Base-by-base conservation (phyloP, 1,139 yeast genomes). In the Suhomyces chickasaworum region DNA sequence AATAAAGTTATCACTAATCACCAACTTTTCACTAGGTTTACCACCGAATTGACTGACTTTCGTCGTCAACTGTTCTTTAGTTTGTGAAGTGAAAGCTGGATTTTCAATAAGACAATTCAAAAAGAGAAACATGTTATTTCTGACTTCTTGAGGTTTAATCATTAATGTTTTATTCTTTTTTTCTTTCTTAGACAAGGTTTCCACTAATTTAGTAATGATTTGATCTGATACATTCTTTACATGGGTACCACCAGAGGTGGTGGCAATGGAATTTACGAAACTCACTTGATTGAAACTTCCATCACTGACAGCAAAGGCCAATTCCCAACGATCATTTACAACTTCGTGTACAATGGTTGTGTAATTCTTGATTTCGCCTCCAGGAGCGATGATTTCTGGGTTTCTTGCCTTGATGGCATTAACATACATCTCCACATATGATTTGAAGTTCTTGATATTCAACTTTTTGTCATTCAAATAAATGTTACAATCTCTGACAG, bases 241-340 rank as follows among this genome's bases (percentile, higher is more conserved):
- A 65, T 95, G 99, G 0, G 99, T 88, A 55, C 99, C 99, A 50
- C 99, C 99, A 1, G 91, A 74, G 0, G 99, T 93, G 0, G 99
- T 95, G 0, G 99, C 99, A 61, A 95, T 95, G 3, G 97, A 90
- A 63, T 95, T 95, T 20, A 93, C 99, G 70, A 95, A 95, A 41
- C 98, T 90, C 36, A 95, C 95, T 64, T 95, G 99, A 56, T 89
- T 89, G 67, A 95, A 95, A 3, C 78, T 71, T 4, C 95, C 95
- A 59, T 91, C 97, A 42, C 97, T 88, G 1, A 90, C 88, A 1
- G 97, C 93, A 71, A 95, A 91, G 0, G 97, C 99, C 50, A 93
- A 68, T 66, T 95, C 99, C 99, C 99, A 95, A 54, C 97, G 79
- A 43, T 70, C 75, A 49, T 73, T 73, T 42, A 90, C 69, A 30